phyloP scores from a whole-genome alignment of 352 stramenopile species.

The Pythium aristosporum region DNA sequence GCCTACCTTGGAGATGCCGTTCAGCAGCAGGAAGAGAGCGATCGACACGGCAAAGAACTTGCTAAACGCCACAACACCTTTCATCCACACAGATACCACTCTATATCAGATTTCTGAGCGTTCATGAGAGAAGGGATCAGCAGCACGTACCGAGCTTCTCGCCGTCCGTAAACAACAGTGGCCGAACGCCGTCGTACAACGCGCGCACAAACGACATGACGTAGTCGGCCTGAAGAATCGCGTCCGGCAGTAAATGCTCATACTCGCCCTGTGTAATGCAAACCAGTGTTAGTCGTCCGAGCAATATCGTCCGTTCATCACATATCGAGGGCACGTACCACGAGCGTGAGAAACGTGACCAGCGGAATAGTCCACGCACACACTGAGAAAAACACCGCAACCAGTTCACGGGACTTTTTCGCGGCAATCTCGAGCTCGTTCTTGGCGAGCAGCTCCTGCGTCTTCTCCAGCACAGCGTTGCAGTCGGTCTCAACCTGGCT shows the following conservation, averaged over 20 bases:
- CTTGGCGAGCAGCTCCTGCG: conserved; percentile 32
- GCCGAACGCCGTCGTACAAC: conserved; percentile 35
- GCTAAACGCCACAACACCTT: conserved; percentile 31
- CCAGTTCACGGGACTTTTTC: conserved; percentile 42
- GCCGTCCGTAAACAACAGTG: conserved; percentile 34
- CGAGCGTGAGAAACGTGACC: conserved; percentile 41
- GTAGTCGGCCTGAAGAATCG: conserved; percentile 34
- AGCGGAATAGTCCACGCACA: conserved; percentile 45
- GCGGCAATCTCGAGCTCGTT: conserved; percentile 43
- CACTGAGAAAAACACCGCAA: conserved; percentile 42
- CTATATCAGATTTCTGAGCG: background rate
- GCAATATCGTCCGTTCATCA: background rate
- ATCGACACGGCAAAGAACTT: conserved; percentile 44
- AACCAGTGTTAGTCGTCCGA: background rate
- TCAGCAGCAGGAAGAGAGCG: conserved; percentile 38
- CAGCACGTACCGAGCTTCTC: conserved; percentile 28
- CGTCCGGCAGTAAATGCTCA: conserved; percentile 33
- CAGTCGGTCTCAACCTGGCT: conserved; percentile 53
- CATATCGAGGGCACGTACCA: conserved; percentile 28
- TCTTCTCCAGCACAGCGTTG: conserved; percentile 32
- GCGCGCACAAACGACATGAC: conserved; percentile 41
- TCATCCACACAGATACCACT: background rate
- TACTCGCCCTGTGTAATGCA: conserved; percentile 36
- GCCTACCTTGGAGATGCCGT: conserved; percentile 44
- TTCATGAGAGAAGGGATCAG: too few species aligned